Evolutionary conservation across 129 eudicot species (phyloP).

Genomic region (Erigeron canadensis): DNA sequence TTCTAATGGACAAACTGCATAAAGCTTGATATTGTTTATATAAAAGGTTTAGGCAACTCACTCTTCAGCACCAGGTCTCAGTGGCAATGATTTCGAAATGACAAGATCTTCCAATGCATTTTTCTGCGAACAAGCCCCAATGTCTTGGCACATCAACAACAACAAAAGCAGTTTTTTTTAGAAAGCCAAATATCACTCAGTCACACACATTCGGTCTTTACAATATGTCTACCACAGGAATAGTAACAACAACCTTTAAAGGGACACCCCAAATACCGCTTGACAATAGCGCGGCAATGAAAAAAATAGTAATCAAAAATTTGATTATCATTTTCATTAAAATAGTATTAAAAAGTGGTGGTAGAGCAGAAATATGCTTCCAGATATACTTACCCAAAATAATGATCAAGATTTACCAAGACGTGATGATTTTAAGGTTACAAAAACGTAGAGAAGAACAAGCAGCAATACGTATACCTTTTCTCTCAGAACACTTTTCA

Average conservation of each 20-base stretch:
- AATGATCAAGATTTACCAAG: too few species aligned
- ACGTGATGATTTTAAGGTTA: background rate
- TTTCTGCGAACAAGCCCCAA: slow-evolving; percentile 57
- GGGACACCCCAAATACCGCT: too few species aligned
- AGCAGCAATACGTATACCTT: slow-evolving; percentile 51
- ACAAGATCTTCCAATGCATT: slow-evolving; percentile 85
- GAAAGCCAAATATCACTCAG: too few species aligned
- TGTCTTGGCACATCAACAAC: slow-evolving; percentile 30
- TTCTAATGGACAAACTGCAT: slow-evolving; percentile 12
- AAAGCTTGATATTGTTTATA: slow-evolving; percentile 5
- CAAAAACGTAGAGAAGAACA: background rate
- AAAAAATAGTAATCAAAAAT: slow-evolving; percentile 20
- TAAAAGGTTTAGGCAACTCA: slow-evolving; percentile 40
- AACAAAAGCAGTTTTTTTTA: slow-evolving; percentile 10
- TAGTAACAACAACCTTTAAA: too few species aligned
- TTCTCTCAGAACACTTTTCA: slow-evolving; percentile 70
- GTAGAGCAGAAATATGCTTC: slow-evolving; percentile 10
- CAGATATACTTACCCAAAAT: too few species aligned
- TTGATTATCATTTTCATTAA: background rate
- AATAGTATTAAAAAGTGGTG: background rate
- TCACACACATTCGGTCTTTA: too few species aligned
- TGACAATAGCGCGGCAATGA: too few species aligned
- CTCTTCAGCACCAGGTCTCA: slow-evolving; percentile 96
- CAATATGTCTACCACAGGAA: too few species aligned
- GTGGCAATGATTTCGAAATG: slow-evolving; percentile 59